Percentiles rank a stretch among this genome's conserved stretches.
phyloP scores from a whole-genome alignment of 192 early-diverging fungal genomes.

The Backusella tuberculispora region DNA sequence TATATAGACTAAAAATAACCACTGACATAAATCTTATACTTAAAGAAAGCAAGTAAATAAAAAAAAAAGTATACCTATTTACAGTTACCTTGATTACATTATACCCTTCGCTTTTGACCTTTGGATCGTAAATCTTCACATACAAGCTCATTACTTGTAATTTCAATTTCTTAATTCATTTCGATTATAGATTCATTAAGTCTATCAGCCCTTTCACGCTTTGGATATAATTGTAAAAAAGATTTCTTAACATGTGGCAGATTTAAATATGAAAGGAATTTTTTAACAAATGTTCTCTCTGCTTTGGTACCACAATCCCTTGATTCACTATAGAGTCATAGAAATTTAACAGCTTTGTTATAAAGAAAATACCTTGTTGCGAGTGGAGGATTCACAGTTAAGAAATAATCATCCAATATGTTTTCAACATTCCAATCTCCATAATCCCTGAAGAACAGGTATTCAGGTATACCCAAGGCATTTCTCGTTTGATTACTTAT shows the following conservation, averaged over 20 bases:
- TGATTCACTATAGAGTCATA: no score
- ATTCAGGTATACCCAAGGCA: no score
- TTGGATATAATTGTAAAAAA: not conserved
- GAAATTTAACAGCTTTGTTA: no score
- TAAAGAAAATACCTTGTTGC: no score
- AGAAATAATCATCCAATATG: no score
- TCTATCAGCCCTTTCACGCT: not conserved
- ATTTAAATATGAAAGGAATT: not conserved
- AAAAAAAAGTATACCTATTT: no score
- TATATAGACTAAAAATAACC: not conserved
- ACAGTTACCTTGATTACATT: no score
- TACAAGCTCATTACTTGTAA: not conserved
- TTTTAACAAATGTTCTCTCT: not conserved
- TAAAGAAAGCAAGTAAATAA: no score
- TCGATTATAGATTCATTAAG: not conserved
- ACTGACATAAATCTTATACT: conserved; percentile 3
- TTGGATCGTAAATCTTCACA: not conserved
- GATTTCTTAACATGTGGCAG: not conserved
- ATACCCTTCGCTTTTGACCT: conserved; percentile 6
- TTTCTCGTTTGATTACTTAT: no score
- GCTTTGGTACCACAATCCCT: not conserved
- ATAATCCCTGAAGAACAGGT: no score
- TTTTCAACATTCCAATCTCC: no score
- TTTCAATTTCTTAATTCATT: not conserved
- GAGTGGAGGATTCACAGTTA: no score